phyloP scores from a whole-genome alignment of 345 rosid genomes.

The Heritiera fomes region DNA sequence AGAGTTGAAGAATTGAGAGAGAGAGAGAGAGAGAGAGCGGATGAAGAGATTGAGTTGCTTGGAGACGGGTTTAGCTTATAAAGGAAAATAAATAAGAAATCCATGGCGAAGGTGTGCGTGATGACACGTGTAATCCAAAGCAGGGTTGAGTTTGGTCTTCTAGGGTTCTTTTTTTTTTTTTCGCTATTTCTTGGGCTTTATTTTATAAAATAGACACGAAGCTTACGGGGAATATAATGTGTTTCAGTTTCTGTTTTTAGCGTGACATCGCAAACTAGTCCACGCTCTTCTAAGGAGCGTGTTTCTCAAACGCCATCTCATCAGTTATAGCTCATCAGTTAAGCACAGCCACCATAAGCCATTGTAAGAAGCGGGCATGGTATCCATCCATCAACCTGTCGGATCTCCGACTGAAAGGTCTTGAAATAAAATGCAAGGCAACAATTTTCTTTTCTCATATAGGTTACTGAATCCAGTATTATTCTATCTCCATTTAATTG shows the following conservation, averaged over 20 bases:
- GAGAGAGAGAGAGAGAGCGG: background rate
- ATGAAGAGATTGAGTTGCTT: background rate
- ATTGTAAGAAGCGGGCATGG: background rate
- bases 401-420: too few species aligned
- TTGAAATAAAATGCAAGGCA: too few species aligned
- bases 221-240: background rate
- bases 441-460: too few species aligned
- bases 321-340: too few species aligned
- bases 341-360: background rate
- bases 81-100: background rate
- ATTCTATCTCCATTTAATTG: too few species aligned
- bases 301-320: background rate
- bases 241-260: background rate
- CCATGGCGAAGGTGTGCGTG: background rate
- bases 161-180: slow-evolving; percentile 5
- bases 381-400: too few species aligned
- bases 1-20: background rate
- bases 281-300: background rate
- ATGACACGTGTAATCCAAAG: background rate
- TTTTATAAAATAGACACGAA: background rate
- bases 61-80: background rate
- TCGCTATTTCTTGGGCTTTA: background rate
- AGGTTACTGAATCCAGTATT: too few species aligned
- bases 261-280: background rate
- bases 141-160: background rate